A percentile compares a stretch with the other conserved stretches of the same genome.
These are phyloP conservation scores for Amanita pseudoporphyria DNA, from an alignment of 768 basidiomycete genomes.

Conservation along the genomic window DNA sequence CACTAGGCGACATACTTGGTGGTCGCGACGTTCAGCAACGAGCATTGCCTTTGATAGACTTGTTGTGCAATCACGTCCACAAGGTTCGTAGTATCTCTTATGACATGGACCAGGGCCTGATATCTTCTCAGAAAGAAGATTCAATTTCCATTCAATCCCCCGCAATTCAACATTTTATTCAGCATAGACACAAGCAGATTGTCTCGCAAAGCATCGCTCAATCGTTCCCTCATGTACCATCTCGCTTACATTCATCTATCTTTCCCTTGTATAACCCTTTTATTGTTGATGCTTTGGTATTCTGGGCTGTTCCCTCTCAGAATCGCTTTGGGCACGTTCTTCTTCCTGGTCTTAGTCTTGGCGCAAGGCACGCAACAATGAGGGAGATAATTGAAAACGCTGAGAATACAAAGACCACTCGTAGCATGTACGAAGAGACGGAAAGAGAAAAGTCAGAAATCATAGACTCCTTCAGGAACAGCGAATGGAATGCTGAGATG, in stretches of 20 bases:
- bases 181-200: conserved; percentile 37
- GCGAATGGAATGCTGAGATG: conserved; percentile 74
- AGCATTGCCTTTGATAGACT: conserved; percentile 42
- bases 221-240: conserved; percentile 49
- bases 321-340: conserved; percentile 52
- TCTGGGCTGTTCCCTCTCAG: conserved; percentile 63
- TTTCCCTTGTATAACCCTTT: conserved; percentile 79
- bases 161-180: conserved; percentile 37
- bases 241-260: conserved; percentile 37
- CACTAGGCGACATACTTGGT: conserved; percentile 39
- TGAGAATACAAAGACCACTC: conserved; percentile 54
- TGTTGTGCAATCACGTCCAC: conserved; percentile 39
- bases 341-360: conserved; percentile 50
- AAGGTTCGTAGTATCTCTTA: conserved; percentile 24
- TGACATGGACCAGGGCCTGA: not conserved
- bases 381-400: conserved; percentile 49
- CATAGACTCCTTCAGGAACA: conserved; percentile 52
- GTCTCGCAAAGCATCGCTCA: conserved; percentile 18
- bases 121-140: not conserved
- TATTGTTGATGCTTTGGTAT: conserved; percentile 62
- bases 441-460: conserved; percentile 60
- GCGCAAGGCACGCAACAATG: conserved; percentile 61
- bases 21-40: conserved; percentile 30
- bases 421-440: conserved; percentile 91
- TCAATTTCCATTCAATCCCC: conserved; percentile 13